Evolutionary conservation across 805 yeast species (phyloP).

Genomic region (Saccharomycopsis olivae): DNA sequence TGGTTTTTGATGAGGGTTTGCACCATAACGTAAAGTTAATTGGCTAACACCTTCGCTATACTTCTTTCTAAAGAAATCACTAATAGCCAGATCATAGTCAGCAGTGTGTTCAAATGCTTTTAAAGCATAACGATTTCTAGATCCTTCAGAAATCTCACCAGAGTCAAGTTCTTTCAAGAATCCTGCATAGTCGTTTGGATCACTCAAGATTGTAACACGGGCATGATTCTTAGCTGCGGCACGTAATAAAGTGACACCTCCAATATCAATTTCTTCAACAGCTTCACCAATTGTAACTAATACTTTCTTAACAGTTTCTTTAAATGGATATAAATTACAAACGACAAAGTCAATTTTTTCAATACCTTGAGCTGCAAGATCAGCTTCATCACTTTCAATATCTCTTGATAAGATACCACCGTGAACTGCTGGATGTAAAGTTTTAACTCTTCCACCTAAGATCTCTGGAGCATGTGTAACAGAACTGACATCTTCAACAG

Average conservation of each 20-base stretch:
- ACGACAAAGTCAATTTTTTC: conserved; percentile 95
- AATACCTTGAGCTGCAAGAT: conserved; percentile 79
- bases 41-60: conserved; percentile 85
- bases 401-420: conserved; percentile 95
- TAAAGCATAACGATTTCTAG: conserved; percentile 79
- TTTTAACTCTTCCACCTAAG: conserved; percentile 97
- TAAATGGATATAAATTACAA: conserved; percentile 96
- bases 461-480: conserved; percentile 98
- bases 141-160: conserved; percentile 61
- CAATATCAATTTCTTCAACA: conserved; percentile 96
- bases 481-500: conserved; percentile 89
- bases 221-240: conserved; percentile 99
- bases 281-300: conserved; percentile 96
- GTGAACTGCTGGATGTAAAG: conserved; percentile 97
- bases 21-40: conserved; percentile 94
- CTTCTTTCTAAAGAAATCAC: conserved; percentile 96
- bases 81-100: conserved; percentile 89
- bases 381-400: conserved; percentile 83
- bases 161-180: conserved; percentile 70
- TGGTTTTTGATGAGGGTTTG: conserved; percentile 98
- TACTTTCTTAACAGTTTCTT: conserved; percentile 91
- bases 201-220: conserved; percentile 90
- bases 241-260: conserved; percentile 93
- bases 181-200: conserved; percentile 84
- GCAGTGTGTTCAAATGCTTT: conserved; percentile 99